Evolutionary conservation across 345 rosid genomes (phyloP), one percentile per base, ranked within the genome.

Genomic region (Salix arbutifolia): DNA sequence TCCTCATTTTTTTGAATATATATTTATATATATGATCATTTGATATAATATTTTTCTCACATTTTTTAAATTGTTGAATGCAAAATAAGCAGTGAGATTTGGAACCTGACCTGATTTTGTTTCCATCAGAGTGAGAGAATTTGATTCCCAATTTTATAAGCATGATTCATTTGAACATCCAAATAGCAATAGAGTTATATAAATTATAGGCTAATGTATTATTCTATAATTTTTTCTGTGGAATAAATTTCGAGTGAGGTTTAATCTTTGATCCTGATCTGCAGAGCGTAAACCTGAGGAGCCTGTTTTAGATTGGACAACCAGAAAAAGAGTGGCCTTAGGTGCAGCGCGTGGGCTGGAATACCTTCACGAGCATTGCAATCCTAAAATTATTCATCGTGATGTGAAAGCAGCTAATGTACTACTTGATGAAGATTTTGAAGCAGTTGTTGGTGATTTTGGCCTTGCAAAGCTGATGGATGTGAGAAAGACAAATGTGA

Each of bases 391-490:
- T 68, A 96, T 93, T 74, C 99, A 96, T 84, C 88, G 99, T 8
- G 98, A 96, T 62, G 99, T 96, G 70, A 96, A 96, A 76, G 99
- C 98, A n/a, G 99, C 98, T 19, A 96, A 96, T 60, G 96, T 96
- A 28, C 80, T 96, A 62, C 87, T 96, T 2, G 99, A 96, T 77
- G 96, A 89, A 77, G 99, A 93, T 81, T 92, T 90, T 71, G 99
- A 96, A 88, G 98, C 99, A 5, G 98, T 93, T 65, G 98, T 93
- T 81, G 99, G 99, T 61, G 99, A 92, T 84, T 96, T 96, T 28
- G 99, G 99, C 71, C 87, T 96, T 66, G 99, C 99, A 17, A 96
- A 96, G 86, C 77, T 93, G 71, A 98, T 96, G 6, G 99, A 96
- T 76, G 98, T 96, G 76, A 90, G 94, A 70, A 85, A 86, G 83